These are phyloP conservation scores for Teunomyces gatunensis DNA, from an alignment of 805 yeast species.

Conservation along the genomic window DNA sequence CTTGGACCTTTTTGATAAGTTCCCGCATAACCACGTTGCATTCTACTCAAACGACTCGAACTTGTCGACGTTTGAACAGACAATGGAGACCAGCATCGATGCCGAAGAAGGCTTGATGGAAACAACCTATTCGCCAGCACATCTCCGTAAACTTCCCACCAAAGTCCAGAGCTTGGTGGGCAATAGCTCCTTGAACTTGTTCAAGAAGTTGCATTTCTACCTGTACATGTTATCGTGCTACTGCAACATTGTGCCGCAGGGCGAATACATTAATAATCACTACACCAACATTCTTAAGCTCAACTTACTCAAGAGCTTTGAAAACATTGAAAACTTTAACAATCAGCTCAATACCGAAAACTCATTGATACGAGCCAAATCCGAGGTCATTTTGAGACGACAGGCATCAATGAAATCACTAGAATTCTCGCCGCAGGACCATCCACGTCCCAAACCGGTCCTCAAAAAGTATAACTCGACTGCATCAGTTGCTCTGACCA, in stretches of 20 bases:
- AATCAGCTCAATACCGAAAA: constrained; percentile 20
- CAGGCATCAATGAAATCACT: constrained; percentile 24
- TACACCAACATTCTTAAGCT: constrained; percentile 33
- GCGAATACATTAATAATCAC: constrained; percentile 32
- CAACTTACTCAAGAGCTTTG: constrained; percentile 38
- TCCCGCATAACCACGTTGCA: constrained; percentile 33
- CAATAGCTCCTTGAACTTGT: constrained; percentile 30
- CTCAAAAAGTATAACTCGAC: background rate
- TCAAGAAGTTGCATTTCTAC: constrained; percentile 30
- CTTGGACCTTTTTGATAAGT: constrained; percentile 19
- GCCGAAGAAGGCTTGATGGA: constrained; percentile 18
- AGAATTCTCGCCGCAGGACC: constrained; percentile 1
- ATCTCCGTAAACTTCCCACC: constrained; percentile 28
- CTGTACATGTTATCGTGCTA: constrained; percentile 42
- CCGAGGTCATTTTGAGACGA: constrained; percentile 22
- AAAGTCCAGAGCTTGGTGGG: constrained; percentile 34
- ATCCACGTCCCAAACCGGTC: background rate
- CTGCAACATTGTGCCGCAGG: constrained; percentile 30
- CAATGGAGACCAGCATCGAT: constrained; percentile 27
- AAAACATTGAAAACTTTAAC: constrained; percentile 28
- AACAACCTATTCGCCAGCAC: constrained; percentile 19
- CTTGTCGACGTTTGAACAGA: constrained; percentile 31
- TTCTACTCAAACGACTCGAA: constrained; percentile 40
- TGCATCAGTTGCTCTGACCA: constrained; percentile 6
- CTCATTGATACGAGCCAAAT: constrained; percentile 13